Conservation (phyloP, 306 rosid species). For the Vigna mungo region DNA sequence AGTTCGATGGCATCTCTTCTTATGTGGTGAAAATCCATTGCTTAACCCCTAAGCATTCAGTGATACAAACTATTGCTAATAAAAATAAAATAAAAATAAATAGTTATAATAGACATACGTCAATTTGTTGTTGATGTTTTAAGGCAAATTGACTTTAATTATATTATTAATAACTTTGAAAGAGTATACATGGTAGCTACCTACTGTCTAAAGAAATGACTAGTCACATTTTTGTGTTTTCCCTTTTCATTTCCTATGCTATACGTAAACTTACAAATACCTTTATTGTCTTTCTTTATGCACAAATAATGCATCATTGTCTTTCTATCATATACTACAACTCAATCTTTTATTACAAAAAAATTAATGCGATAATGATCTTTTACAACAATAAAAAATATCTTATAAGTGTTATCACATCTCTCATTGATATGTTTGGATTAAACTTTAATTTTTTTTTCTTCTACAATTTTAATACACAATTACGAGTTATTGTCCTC, state of each 20-base stretch:
- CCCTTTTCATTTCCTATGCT: not conserved
- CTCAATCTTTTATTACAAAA: not conserved
- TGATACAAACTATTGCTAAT: not conserved
- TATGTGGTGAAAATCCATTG: conserved; percentile 15
- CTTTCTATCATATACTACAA: not conserved
- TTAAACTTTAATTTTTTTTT: no score
- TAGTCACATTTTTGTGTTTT: not conserved
- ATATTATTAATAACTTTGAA: conserved; percentile 7
- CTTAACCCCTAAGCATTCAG: conserved; percentile 37
- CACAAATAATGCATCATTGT: no score
- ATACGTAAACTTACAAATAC: not conserved
- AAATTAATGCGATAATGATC: not conserved
- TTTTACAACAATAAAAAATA: not conserved
- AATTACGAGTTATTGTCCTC: no score
- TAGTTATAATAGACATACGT: not conserved
- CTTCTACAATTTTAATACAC: no score
- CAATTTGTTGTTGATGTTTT: conserved; percentile 31
- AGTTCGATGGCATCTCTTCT: no score
- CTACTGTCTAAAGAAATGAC: conserved; percentile 3
- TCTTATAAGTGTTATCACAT: not conserved
- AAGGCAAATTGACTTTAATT: conserved; percentile 33
- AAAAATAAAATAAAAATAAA: not conserved
- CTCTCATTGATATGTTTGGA: not conserved
- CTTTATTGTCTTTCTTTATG: not conserved
- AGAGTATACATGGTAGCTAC: not conserved